A percentile compares a stretch with the other conserved stretches of the same genome.
Evolutionary conservation across 306 rosid species (phyloP).

Genomic region (Begonia masoniana): DNA sequence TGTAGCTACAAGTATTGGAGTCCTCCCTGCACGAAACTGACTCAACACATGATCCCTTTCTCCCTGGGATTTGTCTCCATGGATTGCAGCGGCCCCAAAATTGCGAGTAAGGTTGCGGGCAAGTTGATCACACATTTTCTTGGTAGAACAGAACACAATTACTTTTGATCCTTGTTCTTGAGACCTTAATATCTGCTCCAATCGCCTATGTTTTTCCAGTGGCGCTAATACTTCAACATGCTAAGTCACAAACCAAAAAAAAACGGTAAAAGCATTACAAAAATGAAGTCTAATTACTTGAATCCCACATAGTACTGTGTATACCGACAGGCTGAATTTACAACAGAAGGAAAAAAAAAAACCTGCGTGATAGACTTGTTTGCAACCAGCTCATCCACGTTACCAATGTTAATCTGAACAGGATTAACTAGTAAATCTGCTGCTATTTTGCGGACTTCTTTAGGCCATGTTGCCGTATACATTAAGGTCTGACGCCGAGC

Average conservation of each 20-base stretch:
- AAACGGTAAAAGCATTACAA: not conserved
- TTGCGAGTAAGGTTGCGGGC: constrained; percentile 85
- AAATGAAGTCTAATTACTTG: too few species aligned
- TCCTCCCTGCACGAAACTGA: constrained; percentile 77
- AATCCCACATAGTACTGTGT: too few species aligned
- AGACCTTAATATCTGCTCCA: constrained; percentile 81
- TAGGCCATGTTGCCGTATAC: constrained; percentile 99
- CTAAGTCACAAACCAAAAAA: constrained; percentile 25
- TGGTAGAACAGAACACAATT: constrained; percentile 87
- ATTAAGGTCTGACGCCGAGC: constrained; percentile 88
- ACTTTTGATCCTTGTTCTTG: constrained; percentile 92
- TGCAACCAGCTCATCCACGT: constrained; percentile 94
- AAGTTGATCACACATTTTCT: constrained; percentile 99
- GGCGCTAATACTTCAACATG: constrained; percentile 69
- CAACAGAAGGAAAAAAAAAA: constrained; percentile 8
- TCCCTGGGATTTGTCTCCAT: constrained; percentile 95
- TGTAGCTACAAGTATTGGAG: constrained; percentile 95
- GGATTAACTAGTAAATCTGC: constrained; percentile 88
- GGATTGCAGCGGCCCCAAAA: constrained; percentile 96
- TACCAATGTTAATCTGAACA: constrained; percentile 95
- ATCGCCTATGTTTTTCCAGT: constrained; percentile 68
- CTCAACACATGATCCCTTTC: constrained; percentile 87
- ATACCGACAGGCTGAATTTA: too few species aligned
- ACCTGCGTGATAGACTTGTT: constrained; percentile 97
- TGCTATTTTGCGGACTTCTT: constrained; percentile 96